Conservation (phyloP, 2,329 filamentous ascomycete species). For the Ampelomyces quisqualis region DNA sequence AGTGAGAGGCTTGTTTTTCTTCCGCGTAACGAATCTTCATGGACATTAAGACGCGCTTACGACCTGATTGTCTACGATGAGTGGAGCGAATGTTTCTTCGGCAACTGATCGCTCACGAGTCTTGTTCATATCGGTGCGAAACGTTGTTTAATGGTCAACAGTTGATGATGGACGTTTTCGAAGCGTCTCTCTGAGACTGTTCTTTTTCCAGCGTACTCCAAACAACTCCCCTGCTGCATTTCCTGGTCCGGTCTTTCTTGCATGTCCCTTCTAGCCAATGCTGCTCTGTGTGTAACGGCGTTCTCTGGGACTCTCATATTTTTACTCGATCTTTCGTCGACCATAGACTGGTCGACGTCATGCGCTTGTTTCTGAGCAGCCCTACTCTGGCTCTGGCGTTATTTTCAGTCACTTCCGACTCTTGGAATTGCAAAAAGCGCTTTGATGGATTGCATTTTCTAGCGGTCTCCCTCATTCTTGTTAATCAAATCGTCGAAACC, state of each 20-base stretch:
- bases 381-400: constrained; percentile 34
- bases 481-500: constrained; percentile 17
- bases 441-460: constrained; percentile 36
- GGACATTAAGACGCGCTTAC: constrained; percentile 40
- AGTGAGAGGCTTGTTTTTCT: constrained; percentile 3
- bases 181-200: constrained; percentile 14
- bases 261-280: constrained; percentile 35
- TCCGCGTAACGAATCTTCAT: constrained; percentile 40
- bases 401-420: constrained; percentile 21
- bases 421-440: constrained; percentile 34
- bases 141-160: constrained; percentile 28
- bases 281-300: constrained; percentile 26
- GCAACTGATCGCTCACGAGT: constrained; percentile 39
- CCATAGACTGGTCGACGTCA: constrained; percentile 39
- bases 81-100: constrained; percentile 40
- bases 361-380: constrained; percentile 30
- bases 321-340: constrained; percentile 23
- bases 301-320: constrained; percentile 14
- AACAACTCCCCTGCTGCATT: constrained; percentile 39
- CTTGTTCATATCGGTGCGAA: constrained; percentile 32
- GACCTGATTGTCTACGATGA: constrained; percentile 33
- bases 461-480: constrained; percentile 30
- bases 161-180: constrained; percentile 19
- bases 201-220: constrained; percentile 30
- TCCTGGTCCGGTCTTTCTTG: constrained; percentile 32